Conservation (phyloP, 495 filamentous ascomycete species). For the Lophiostoma macrostomum region DNA sequence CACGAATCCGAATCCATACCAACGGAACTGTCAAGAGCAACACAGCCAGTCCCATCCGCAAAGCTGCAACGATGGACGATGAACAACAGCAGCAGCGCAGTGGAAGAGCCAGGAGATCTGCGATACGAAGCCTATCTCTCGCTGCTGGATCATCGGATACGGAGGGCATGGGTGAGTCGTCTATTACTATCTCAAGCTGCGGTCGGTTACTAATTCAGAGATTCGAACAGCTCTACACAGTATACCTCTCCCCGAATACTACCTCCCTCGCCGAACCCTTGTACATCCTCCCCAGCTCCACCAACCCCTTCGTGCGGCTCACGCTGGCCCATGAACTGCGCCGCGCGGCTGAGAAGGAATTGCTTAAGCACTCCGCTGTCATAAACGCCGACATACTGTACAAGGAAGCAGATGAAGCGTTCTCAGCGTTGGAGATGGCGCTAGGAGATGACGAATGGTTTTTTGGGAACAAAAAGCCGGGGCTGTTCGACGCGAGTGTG, state of each 20-base stretch:
- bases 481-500: constrained; percentile 79
- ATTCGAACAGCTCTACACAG: constrained; percentile 60
- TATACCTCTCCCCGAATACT: constrained; percentile 72
- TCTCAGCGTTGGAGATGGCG: constrained; percentile 68
- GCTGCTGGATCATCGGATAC: constrained; percentile 74
- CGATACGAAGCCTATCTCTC: constrained; percentile 76
- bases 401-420: constrained; percentile 64
- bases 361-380: constrained; percentile 60
- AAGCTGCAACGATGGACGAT: constrained; percentile 68
- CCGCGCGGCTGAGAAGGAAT: constrained; percentile 66
- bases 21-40: constrained; percentile 22
- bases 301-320: constrained; percentile 59
- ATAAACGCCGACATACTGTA: constrained; percentile 65
- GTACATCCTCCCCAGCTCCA: constrained; percentile 65
- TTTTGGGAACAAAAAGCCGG: constrained; percentile 60
- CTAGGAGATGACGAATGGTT: constrained; percentile 66
- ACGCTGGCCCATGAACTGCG: constrained; percentile 64
- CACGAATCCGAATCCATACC: too few relatives aligned
- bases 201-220: constrained; percentile 4
- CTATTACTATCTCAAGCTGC: background rate
- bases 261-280: constrained; percentile 59
- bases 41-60: constrained; percentile 57
- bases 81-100: constrained; percentile 48
- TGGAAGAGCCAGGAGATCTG: constrained; percentile 54
- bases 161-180: constrained; percentile 74